Evolutionary conservation across 306 rosid genomes (phyloP).

Genomic region (Prunus mume): DNA sequence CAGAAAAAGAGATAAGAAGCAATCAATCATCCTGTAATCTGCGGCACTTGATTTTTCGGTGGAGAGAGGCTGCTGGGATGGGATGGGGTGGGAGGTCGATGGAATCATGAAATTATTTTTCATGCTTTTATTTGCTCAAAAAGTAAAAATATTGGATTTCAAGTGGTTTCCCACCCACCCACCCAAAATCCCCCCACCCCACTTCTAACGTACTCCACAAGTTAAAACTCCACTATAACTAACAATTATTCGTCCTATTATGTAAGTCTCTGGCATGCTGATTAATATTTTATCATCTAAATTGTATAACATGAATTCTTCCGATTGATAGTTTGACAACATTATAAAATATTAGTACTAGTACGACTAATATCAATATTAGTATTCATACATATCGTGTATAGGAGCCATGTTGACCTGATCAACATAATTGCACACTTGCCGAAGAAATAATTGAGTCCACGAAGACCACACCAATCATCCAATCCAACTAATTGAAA

Average conservation of each 20-base stretch:
- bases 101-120: neutral
- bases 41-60: neutral
- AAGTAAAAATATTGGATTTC: neutral
- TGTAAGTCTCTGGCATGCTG: neutral
- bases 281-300: neutral
- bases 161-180: neutral
- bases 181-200: neutral
- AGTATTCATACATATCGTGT: neutral
- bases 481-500: neutral
- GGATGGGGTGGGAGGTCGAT: neutral
- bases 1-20: neutral
- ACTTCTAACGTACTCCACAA: neutral
- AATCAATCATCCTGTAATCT: neutral
- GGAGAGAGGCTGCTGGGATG: slow-evolving; percentile 3
- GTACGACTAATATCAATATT: neutral
- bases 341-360: neutral
- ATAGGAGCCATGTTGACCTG: neutral
- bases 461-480: neutral
- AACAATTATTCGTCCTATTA: neutral
- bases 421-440: neutral
- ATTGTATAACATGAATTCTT: neutral
- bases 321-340: neutral
- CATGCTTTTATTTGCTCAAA: neutral
- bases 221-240: neutral
- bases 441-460: neutral